Evolutionary conservation across 1,139 yeast genomes (phyloP), one percentile per base, ranked within the genome.

Genomic region (Lodderomyces elongisporus): DNA sequence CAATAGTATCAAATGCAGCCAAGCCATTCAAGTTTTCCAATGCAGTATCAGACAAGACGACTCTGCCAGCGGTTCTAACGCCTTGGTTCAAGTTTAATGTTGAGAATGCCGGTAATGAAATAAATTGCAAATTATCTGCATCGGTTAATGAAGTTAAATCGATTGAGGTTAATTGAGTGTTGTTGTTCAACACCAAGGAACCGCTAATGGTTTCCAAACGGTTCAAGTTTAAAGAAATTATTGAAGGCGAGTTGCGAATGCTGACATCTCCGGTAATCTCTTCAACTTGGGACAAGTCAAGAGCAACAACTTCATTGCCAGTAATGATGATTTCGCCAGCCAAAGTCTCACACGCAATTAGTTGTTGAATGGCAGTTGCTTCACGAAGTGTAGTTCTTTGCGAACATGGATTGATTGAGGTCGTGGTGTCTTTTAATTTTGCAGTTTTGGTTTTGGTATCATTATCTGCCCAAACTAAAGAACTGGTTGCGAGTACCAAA

Each of bases 71-170:
- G 34, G 51, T 53, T 27, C 62, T 47, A 41, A 67, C 48, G 34
- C 70, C 71, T 21, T 51, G 44, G 48, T 64, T 63, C 43, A 67
- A 47, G 48, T 61, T 65, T 36, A 66, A 49, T 32, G 48, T 41
- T 20, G 70, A 62, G 35, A 68, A 58, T 15, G 71, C 62, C 22
- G 74, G 74, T 50, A 68, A 64, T 7, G 71, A 63, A 35, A 66
- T 48, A 43, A 67, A 59, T 27, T 56, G 48, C 47, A 68, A 60
- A 35, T 54, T 48, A 31, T 51, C 46, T 24, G 60, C 59, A 34
- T 54, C 49, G 16, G 54, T 33, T 49, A 68, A 62, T 17, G 49
- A 37, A 23, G 65, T 45, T 37, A 67, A 58, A 46, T 67, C 70
- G 44, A 67, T 54, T 38, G 54, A 48, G 44, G 56, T 61, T 49